phyloP scores from a whole-genome alignment of 2,329 filamentous ascomycete genomes.

The Diaporthe humulicola region DNA sequence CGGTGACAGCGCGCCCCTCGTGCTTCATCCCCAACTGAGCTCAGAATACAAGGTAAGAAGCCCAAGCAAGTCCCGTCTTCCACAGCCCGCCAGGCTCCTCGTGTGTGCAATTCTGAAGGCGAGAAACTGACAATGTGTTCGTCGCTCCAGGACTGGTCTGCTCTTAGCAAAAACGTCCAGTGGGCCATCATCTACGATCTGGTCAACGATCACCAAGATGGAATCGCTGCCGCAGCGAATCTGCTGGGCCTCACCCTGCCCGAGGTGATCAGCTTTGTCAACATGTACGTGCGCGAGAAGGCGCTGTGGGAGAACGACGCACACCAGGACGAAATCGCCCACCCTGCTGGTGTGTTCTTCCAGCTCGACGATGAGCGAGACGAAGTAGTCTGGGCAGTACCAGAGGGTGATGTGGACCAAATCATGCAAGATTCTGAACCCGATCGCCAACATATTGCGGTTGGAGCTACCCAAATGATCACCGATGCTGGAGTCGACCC shows the following conservation, averaged over 20 bases:
- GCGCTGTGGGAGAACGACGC: not conserved
- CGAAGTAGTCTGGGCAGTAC: not conserved
- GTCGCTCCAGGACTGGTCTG: constrained; percentile 38
- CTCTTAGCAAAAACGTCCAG: constrained; percentile 42
- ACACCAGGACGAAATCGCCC: not conserved
- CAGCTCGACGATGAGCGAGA: not conserved
- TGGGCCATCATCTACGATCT: constrained; percentile 43
- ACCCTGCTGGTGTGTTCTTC: not conserved
- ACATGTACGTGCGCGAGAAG: constrained; percentile 39
- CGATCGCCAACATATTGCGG: not conserved
- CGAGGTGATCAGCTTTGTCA: constrained; percentile 39
- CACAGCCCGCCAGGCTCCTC: not conserved
- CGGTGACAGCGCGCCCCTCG: not conserved
- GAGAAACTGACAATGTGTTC: not conserved
- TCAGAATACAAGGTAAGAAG: not conserved
- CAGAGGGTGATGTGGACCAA: not conserved
- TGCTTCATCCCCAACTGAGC: not conserved
- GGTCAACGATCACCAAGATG: constrained; percentile 20
- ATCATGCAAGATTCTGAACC: not conserved
- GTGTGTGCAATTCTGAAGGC: no score
- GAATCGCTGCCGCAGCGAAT: constrained; percentile 36
- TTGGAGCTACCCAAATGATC: not conserved
- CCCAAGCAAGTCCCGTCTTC: not conserved
- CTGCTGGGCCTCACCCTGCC: constrained; percentile 35
- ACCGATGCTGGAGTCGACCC: not conserved